Conservation (phyloP, 192 early-diverging fungal genomes). For the Powellomyces hirtus region DNA sequence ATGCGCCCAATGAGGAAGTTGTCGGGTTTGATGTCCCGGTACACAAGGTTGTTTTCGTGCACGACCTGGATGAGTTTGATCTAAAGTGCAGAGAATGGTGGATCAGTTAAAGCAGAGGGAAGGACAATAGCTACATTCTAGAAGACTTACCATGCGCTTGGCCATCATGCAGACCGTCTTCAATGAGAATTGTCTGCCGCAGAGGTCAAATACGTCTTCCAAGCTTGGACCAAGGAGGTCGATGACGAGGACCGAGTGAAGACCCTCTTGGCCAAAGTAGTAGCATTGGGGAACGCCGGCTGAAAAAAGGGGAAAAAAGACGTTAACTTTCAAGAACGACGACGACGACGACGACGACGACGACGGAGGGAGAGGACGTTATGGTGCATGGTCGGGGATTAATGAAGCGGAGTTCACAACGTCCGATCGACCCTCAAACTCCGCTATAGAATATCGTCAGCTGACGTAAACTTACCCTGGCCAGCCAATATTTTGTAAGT, state of each 20-base stretch:
- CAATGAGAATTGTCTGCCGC: conserved; percentile 82
- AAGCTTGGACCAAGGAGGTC: conserved; percentile 91
- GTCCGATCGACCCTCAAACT: background rate
- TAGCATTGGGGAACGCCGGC: conserved; percentile 87
- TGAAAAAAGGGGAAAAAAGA: conserved; percentile 15
- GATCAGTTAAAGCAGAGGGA: background rate
- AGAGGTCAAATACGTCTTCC: conserved; percentile 96
- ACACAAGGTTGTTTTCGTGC: conserved; percentile 93
- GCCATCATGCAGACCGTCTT: conserved; percentile 97
- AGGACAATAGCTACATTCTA: background rate
- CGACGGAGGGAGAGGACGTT: background rate
- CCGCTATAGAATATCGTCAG: too few species aligned
- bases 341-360: background rate
- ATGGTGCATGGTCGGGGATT: background rate
- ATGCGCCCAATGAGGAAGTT: conserved; percentile 93
- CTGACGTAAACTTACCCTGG: conserved; percentile 36
- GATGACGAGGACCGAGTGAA: conserved; percentile 92
- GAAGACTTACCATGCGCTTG: conserved; percentile 79
- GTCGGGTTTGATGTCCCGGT: conserved; percentile 98
- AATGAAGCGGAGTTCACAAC: too few species aligned
- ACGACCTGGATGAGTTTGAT: conserved; percentile 85
- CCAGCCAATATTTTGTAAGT: conserved; percentile 93
- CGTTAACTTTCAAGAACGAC: background rate
- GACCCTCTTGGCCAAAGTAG: conserved; percentile 96
- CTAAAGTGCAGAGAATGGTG: conserved; percentile 40